Percentiles rank a stretch among this genome's conserved stretches.
These are phyloP conservation scores for Gaertneriomyces semiglobifer DNA, from an alignment of 192 early-diverging fungal species.

Conservation along the genomic window DNA sequence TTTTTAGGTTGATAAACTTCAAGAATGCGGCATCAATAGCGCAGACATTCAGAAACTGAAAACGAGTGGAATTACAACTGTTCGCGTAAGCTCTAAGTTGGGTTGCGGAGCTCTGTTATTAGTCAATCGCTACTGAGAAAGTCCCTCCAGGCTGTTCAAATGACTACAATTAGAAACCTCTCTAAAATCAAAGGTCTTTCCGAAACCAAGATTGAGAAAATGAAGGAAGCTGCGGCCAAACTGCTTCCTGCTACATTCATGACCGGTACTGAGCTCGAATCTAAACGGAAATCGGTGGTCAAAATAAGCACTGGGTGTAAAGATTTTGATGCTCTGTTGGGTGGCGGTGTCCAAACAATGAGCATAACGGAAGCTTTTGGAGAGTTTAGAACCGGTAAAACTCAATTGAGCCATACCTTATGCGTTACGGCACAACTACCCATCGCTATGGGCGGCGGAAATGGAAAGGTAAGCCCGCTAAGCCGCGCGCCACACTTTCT, in stretches of 20 bases:
- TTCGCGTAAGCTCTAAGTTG: constrained; percentile 46
- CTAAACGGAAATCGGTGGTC: constrained; percentile 57
- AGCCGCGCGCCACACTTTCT: neutral
- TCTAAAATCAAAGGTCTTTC: constrained; percentile 77
- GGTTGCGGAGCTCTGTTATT: neutral
- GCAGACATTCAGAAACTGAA: constrained; percentile 82
- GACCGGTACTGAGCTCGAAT: constrained; percentile 47
- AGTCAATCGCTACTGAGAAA: neutral
- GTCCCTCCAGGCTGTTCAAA: constrained; percentile 61
- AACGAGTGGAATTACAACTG: constrained; percentile 68
- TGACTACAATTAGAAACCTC: constrained; percentile 64
- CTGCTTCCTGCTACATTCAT: constrained; percentile 62
- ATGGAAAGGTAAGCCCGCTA: constrained; percentile 56
- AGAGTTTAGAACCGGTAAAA: constrained; percentile 84
- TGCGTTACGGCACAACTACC: constrained; percentile 77
- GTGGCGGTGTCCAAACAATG: constrained; percentile 78
- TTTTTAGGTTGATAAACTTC: constrained; percentile 37
- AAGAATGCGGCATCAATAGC: constrained; percentile 66
- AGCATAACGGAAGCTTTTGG: constrained; percentile 86
- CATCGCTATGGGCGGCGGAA: constrained; percentile 64
- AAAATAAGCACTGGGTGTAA: constrained; percentile 72
- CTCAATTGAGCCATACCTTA: constrained; percentile 75
- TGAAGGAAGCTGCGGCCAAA: constrained; percentile 75
- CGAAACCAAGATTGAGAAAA: constrained; percentile 81
- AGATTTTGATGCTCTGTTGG: constrained; percentile 72